Evolutionary conservation across 345 rosid species (phyloP), one percentile per base, ranked within the genome.

Genomic region (Lepidium didymum): DNA sequence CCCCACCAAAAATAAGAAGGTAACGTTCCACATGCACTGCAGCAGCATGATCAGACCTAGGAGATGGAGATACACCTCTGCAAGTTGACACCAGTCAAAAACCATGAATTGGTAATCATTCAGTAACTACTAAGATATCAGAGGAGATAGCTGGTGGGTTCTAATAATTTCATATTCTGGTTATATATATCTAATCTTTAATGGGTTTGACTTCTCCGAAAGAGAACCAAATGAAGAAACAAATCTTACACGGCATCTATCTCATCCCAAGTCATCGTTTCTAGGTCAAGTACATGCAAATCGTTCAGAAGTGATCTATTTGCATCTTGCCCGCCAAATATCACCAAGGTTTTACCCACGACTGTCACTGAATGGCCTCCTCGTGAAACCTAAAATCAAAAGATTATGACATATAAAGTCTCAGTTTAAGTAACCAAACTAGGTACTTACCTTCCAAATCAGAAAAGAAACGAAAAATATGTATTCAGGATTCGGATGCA

Each of bases 201-300:
- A 56, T 16, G 49, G 14, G 57, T 57, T 23, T 69, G 21, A 69
- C 5, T 34, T 65, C 52, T 23, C 62, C 7, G 18, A 68, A 27
- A 40, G 49, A 12, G 14, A 51, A 45, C 8, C 27, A 70, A 46
- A 18, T 18, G 31, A 35, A 33, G 31, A 45, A 60, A 56, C 58
- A 55, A 50, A 78, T 71, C 97, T 85, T 91, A 95, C 97, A 82
- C 58, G 31, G 96, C 83, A 75, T 95, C 97, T 71, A 91, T 80
- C 87, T 87, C 99, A 89, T 91, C 98, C 98, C 99, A 95, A 50
- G 99, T 95, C 98, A 91, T 74, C 65, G 92, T 89, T 78, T 95
- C 97, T 43, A 95, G 87, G 79, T 95, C 99, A 77, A 95, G 98
- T 74, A 89, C 80, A 78, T 91, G 92, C 76, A 95, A 77, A 86